Conservation (phyloP, 192 early-diverging fungal genomes). For the Backusella australiensis region DNA sequence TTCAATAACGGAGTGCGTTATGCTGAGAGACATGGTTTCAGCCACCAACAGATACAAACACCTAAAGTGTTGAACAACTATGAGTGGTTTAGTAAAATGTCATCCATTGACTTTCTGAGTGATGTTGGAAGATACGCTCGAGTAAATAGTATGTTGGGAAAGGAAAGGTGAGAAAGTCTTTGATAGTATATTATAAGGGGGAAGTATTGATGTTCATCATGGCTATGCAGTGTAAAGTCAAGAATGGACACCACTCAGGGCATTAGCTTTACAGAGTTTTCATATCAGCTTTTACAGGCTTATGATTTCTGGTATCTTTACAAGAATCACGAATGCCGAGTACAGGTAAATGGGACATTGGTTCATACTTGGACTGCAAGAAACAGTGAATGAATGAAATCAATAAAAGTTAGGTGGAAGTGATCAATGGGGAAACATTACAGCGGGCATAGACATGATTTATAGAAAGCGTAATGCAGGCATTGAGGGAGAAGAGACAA, state of each 20-base stretch:
- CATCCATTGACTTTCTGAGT: slow-evolving; percentile 73
- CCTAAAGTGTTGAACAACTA: slow-evolving; percentile 76
- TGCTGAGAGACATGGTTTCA: slow-evolving; percentile 37
- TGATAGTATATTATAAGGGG: no score
- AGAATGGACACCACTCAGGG: slow-evolving; percentile 78
- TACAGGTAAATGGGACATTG: slow-evolving; percentile 49
- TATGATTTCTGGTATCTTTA: slow-evolving; percentile 92
- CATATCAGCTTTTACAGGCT: slow-evolving; percentile 94
- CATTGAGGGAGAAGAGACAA: slow-evolving; percentile 9
- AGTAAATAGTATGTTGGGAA: slow-evolving; percentile 80
- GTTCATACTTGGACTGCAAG: background rate
- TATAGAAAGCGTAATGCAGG: slow-evolving; percentile 25
- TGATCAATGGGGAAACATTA: slow-evolving; percentile 98
- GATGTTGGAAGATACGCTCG: slow-evolving; percentile 77
- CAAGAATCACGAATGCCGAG: slow-evolving; percentile 54
- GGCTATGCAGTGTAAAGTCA: slow-evolving; percentile 63
- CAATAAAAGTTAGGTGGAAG: slow-evolving; percentile 78
- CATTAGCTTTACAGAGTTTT: slow-evolving; percentile 95
- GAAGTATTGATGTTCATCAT: no score
- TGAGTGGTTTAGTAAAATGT: slow-evolving; percentile 75
- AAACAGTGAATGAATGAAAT: background rate
- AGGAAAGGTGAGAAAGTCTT: slow-evolving; percentile 62
- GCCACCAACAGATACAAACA: background rate
- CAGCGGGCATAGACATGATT: slow-evolving; percentile 90
- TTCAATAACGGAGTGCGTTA: slow-evolving; percentile 56